Conservation (phyloP, 768 basidiomycete species). For the Suillus lakei region DNA sequence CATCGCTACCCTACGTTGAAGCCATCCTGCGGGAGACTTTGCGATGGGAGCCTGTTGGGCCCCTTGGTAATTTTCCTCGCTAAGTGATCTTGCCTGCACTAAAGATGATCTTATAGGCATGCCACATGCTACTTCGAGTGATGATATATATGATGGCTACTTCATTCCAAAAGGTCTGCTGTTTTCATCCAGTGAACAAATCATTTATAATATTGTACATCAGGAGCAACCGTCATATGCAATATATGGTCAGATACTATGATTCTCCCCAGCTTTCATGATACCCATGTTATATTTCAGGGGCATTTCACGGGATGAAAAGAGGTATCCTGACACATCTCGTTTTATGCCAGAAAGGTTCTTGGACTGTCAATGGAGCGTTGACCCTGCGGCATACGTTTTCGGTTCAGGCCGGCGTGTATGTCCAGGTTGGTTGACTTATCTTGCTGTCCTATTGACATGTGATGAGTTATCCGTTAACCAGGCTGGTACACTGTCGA, state of each 20-base stretch:
- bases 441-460: not conserved
- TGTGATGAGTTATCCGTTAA: not conserved
- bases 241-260: conserved; percentile 3
- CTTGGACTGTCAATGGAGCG: conserved; percentile 1
- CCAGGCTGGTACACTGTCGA: conserved; percentile 9
- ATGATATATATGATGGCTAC: too few relatives aligned
- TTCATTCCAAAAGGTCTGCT: too few relatives aligned
- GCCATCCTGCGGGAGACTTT: not conserved
- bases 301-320: conserved; percentile 10
- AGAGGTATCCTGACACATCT: conserved; percentile 9
- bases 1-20: conserved; percentile 2
- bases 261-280: not conserved
- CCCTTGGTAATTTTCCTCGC: not conserved
- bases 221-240: too few relatives aligned
- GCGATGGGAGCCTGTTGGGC: not conserved
- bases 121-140: conserved; percentile 15
- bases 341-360: conserved; percentile 20
- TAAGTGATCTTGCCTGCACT: not conserved
- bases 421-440: conserved; percentile 5
- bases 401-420: conserved; percentile 18
- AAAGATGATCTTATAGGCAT: not conserved
- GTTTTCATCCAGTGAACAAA: too few relatives aligned
- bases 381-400: not conserved
- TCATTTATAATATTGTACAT: too few relatives aligned
- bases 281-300: not conserved